Percentiles rank a stretch among this genome's conserved stretches.
phyloP scores from a whole-genome alignment of 2,329 filamentous ascomycete genomes.

The Dothistroma pini region DNA sequence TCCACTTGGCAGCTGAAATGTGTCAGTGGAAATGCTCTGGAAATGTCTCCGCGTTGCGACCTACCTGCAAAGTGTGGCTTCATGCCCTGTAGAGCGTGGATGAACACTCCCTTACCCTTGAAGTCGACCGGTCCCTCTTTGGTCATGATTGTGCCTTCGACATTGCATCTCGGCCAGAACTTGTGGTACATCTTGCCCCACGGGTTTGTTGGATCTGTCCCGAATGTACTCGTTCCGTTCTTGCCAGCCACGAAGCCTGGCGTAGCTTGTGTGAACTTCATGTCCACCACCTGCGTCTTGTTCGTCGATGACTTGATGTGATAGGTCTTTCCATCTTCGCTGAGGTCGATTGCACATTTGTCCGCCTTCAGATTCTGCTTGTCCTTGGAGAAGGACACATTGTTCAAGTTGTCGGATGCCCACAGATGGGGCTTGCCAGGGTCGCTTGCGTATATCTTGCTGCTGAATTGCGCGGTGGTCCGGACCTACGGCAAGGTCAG shows the following conservation, averaged over 20 bases:
- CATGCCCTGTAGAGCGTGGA: constrained; percentile 92
- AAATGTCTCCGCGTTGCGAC: constrained; percentile 20
- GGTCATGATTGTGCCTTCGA: constrained; percentile 81
- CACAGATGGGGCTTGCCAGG: constrained; percentile 71
- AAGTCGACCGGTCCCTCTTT: constrained; percentile 77
- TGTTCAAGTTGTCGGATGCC: constrained; percentile 73
- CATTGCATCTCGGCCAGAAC: constrained; percentile 86
- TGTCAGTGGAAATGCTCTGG: constrained; percentile 7
- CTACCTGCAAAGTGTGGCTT: constrained; percentile 92
- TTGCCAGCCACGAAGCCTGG: constrained; percentile 83
- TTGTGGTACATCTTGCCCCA: constrained; percentile 91
- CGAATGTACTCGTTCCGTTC: constrained; percentile 78
- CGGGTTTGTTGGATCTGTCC: constrained; percentile 77
- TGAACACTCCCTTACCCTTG: constrained; percentile 73
- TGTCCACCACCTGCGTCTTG: constrained; percentile 74
- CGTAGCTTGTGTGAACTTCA: constrained; percentile 70
- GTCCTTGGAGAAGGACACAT: constrained; percentile 80
- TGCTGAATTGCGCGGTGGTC: constrained; percentile 89
- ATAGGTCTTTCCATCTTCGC: constrained; percentile 76
- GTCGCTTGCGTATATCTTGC: constrained; percentile 79
- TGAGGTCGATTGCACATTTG: constrained; percentile 78
- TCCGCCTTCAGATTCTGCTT: constrained; percentile 82
- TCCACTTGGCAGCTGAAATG: constrained; percentile 73
- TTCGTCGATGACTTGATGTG: constrained; percentile 88
- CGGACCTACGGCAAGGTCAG: constrained; percentile 50